A percentile compares a stretch with the other conserved stretches of the same genome.
Evolutionary conservation across 164 flowering plant genomes (phyloP).

Genomic region (Macadamia integrifolia): DNA sequence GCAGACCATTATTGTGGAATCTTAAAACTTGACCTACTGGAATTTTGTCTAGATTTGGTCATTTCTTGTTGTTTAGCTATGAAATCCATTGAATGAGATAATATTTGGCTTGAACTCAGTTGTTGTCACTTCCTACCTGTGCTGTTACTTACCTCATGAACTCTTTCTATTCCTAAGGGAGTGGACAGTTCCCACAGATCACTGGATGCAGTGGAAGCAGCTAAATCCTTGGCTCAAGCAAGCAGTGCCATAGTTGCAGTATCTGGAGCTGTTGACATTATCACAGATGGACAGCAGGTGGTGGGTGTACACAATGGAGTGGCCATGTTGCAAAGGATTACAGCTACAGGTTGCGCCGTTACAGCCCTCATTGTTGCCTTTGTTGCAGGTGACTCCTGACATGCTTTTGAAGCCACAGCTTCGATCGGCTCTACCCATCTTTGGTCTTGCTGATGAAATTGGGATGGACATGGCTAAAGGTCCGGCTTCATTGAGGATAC

Average conservation of each 20-base stretch:
- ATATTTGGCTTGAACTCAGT: not conserved
- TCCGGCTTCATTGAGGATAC: constrained; percentile 84
- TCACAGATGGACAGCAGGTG: constrained; percentile 69
- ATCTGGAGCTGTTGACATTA: constrained; percentile 79
- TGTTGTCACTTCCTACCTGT: not conserved
- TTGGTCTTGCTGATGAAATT: constrained; percentile 80
- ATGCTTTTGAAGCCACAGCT: constrained; percentile 75
- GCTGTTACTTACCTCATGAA: not conserved
- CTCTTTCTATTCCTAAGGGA: constrained; percentile 40
- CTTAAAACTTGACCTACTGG: not conserved
- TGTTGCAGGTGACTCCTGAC: constrained; percentile 57
- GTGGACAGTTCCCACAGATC: constrained; percentile 77
- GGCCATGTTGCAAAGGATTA: constrained; percentile 71
- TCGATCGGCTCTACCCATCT: constrained; percentile 72
- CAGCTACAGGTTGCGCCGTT: constrained; percentile 90
- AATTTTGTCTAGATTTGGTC: too few relatives aligned
- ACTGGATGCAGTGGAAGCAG: constrained; percentile 74
- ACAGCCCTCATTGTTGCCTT: constrained; percentile 90
- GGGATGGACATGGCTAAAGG: constrained; percentile 76
- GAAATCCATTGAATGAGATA: too few relatives aligned
- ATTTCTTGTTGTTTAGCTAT: not conserved
- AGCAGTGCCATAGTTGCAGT: constrained; percentile 72
- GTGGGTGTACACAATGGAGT: constrained; percentile 76
- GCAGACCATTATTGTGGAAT: not conserved
- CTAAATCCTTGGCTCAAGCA: constrained; percentile 57